These are phyloP conservation scores for Globisporangium nunn DNA, from an alignment of 352 stramenopile genomes.

Conservation along the genomic window DNA sequence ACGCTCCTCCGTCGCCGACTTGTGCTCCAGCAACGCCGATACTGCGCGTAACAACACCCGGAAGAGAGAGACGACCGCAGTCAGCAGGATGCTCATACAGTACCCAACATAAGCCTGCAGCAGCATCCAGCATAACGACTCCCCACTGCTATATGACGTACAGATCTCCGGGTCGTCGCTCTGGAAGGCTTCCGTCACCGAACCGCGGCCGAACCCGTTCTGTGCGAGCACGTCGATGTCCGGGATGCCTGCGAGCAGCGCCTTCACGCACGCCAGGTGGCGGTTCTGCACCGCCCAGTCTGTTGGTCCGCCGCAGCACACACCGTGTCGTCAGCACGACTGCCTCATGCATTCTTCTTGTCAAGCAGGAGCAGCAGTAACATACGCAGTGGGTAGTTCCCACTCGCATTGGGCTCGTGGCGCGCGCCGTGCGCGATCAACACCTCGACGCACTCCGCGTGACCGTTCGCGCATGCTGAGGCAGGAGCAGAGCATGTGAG, in stretches of 20 bases:
- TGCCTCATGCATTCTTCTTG: not conserved
- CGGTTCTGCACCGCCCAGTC: constrained; percentile 88
- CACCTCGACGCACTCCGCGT: constrained; percentile 50
- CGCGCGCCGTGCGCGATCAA: constrained; percentile 45
- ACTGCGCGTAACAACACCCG: constrained; percentile 24
- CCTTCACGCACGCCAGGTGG: constrained; percentile 71
- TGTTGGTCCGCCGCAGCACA: constrained; percentile 9
- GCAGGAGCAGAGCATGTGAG: not conserved
- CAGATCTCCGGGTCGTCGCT: constrained; percentile 80
- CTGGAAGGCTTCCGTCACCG: constrained; percentile 79
- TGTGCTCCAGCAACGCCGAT: constrained; percentile 65
- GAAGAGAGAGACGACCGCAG: not conserved
- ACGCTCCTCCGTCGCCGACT: constrained; percentile 68
- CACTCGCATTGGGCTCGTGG: constrained; percentile 63
- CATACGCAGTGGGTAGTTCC: constrained; percentile 75
- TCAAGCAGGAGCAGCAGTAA: not conserved
- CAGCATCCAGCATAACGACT: not conserved
- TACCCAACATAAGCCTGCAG: not conserved
- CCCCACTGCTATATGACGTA: constrained; percentile 18
- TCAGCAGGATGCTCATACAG: not conserved
- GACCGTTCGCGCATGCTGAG: constrained; percentile 76
- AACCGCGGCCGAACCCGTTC: constrained; percentile 77
- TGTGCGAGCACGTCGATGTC: constrained; percentile 80
- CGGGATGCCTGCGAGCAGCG: constrained; percentile 49
- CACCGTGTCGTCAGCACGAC: not conserved